Evolutionary conservation across 257 asterid genomes (phyloP).

Genomic region (Verbena officinalis): DNA sequence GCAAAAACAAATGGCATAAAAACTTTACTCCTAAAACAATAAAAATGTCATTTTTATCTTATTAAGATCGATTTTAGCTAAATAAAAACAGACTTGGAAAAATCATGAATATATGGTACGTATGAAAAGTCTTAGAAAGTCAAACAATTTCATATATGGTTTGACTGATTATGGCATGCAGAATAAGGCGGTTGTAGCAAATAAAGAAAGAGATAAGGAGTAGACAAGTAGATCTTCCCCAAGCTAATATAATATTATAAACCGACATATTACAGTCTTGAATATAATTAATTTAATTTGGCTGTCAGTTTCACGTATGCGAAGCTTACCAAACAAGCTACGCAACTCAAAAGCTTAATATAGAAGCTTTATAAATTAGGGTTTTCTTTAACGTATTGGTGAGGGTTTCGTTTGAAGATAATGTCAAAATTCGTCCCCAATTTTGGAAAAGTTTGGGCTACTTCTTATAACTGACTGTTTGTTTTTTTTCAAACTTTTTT

Average conservation of each 20-base stretch:
- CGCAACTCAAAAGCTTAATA: conserved; percentile 47
- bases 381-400: conserved; percentile 48
- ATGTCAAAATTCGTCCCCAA: not conserved
- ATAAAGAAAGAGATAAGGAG: conserved; percentile 14
- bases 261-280: conserved; percentile 38
- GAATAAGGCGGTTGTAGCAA: conserved; percentile 24
- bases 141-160: not conserved
- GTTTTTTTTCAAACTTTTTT: too few species aligned
- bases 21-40: too few species aligned
- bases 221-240: conserved; percentile 18
- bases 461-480: too few species aligned
- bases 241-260: conserved; percentile 2
- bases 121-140: conserved; percentile 6
- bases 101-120: not conserved
- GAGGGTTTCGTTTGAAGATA: conserved; percentile 30
- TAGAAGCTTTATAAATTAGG: conserved; percentile 50
- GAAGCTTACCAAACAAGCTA: conserved; percentile 56
- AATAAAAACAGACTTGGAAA: too few species aligned
- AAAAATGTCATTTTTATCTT: too few species aligned
- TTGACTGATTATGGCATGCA: conserved; percentile 14
- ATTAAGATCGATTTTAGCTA: too few species aligned
- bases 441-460: conserved; percentile 15
- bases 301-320: conserved; percentile 42
- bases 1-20: too few species aligned
- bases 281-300: conserved; percentile 29